phyloP scores from a whole-genome alignment of 495 filamentous ascomycete genomes.

The Tuber indicum region DNA sequence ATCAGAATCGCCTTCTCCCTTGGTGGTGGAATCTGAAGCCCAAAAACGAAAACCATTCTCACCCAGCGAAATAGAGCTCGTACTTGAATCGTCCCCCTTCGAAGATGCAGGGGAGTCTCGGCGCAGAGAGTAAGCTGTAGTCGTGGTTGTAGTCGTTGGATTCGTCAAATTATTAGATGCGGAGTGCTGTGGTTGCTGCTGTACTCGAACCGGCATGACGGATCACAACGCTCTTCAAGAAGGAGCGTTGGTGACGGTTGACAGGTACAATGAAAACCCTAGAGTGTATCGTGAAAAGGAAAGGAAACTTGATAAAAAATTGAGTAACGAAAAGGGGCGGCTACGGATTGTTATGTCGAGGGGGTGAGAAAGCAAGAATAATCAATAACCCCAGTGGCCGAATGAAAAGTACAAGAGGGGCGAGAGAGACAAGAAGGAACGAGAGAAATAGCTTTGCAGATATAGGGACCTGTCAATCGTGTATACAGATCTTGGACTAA shows the following conservation, averaged over 20 bases:
- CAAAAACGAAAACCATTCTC: slow-evolving; percentile 30
- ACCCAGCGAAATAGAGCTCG: slow-evolving; percentile 40
- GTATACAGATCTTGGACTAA: slow-evolving; percentile 24
- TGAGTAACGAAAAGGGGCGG: slow-evolving; percentile 23
- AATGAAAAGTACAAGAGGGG: slow-evolving; percentile 11
- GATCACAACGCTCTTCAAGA: slow-evolving; percentile 27
- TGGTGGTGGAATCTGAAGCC: neutral
- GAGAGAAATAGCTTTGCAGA: slow-evolving; percentile 21
- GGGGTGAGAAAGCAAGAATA: slow-evolving; percentile 5
- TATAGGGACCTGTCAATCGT: slow-evolving; percentile 11
- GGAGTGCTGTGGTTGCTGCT: slow-evolving; percentile 39
- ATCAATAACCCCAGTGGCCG: neutral
- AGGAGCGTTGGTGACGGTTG: slow-evolving; percentile 19
- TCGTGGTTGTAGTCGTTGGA: slow-evolving; percentile 32
- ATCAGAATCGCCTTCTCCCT: slow-evolving; percentile 29
- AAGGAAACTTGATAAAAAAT: slow-evolving; percentile 4
- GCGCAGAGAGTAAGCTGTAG: slow-evolving; percentile 37
- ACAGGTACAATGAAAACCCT: slow-evolving; percentile 7
- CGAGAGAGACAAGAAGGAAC: slow-evolving; percentile 4
- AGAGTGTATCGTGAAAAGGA: neutral
- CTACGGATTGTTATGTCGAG: slow-evolving; percentile 11
- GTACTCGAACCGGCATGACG: slow-evolving; percentile 42
- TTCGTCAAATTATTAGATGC: slow-evolving; percentile 37
- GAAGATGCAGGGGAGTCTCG: slow-evolving; percentile 39
- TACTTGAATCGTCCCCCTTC: slow-evolving; percentile 41